Percentiles rank a stretch among this genome's conserved stretches.
Conservation (phyloP, 371 early-diverging fungal genomes). For the Rhizopus delemar region DNA sequence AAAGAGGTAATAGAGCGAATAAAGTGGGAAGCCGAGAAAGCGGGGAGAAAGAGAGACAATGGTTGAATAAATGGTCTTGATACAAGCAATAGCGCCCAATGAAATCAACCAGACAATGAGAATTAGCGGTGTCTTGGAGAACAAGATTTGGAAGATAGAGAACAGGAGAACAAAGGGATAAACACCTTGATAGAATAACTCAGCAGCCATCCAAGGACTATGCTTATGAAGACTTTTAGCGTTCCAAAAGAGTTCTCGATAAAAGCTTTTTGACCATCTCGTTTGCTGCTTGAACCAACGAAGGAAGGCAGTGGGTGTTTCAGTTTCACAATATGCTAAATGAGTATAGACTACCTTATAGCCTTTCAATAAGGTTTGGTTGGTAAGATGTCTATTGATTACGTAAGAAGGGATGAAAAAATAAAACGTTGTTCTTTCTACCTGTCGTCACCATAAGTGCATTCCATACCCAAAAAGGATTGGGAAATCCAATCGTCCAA, state of each 20-base stretch:
- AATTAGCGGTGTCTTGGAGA: conserved; percentile 36
- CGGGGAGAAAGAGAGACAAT: conserved; percentile 37
- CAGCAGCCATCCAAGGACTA: conserved; percentile 69
- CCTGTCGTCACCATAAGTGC: conserved; percentile 72
- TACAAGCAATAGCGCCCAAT: conserved; percentile 40
- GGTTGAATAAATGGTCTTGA: conserved; percentile 55
- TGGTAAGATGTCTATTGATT: conserved; percentile 55
- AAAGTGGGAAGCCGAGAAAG: conserved; percentile 56
- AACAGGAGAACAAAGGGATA: conserved; percentile 68
- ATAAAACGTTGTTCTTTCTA: conserved; percentile 8
- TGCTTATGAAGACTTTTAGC: conserved; percentile 59
- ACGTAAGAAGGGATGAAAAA: not conserved
- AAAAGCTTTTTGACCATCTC: conserved; percentile 72
- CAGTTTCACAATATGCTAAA: conserved; percentile 65
- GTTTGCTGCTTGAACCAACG: conserved; percentile 72
- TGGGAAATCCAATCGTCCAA: conserved; percentile 64
- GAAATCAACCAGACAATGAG: conserved; percentile 55
- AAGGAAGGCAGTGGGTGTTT: conserved; percentile 59
- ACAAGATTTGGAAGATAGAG: conserved; percentile 51
- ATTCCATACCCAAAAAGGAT: conserved; percentile 59
- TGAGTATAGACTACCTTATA: conserved; percentile 63
- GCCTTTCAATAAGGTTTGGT: conserved; percentile 55
- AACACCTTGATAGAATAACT: conserved; percentile 62
- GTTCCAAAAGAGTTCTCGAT: conserved; percentile 63
- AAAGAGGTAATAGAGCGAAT: conserved; percentile 55